A percentile compares a stretch with the other conserved stretches of the same genome.
phyloP scores from a whole-genome alignment of 164 flowering plant genomes.

The Vitis amurensis region DNA sequence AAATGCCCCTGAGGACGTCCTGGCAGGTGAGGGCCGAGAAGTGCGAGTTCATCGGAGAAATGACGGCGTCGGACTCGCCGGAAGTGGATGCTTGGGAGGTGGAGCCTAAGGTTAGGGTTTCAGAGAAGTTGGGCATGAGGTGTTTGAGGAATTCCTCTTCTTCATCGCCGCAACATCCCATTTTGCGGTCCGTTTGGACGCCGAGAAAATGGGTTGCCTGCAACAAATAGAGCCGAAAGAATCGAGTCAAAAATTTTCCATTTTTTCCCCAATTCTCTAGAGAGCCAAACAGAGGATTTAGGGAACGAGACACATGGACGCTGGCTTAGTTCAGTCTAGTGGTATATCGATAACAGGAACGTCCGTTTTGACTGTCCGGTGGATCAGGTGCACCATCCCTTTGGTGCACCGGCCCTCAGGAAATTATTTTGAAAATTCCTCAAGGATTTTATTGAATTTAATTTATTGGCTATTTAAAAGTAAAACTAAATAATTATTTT shows the following conservation, averaged over 20 bases:
- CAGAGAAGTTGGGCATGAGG: constrained; percentile 9
- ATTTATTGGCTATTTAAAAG: too few species aligned
- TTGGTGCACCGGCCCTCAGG: neutral
- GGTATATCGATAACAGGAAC: neutral
- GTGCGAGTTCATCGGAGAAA: constrained; percentile 79
- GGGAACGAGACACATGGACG: too few species aligned
- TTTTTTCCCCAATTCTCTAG: too few species aligned
- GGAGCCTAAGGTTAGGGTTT: constrained; percentile 2
- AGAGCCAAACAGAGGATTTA: too few species aligned
- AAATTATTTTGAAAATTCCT: too few species aligned
- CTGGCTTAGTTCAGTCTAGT: too few species aligned
- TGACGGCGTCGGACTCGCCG: constrained; percentile 15
- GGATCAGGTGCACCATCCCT: neutral
- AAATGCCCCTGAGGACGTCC: constrained; percentile 69
- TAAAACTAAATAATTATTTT: too few species aligned
- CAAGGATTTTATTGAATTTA: too few species aligned
- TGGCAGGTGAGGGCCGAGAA: constrained; percentile 56
- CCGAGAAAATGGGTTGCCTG: too few species aligned
- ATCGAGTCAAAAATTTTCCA: too few species aligned
- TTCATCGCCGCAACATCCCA: constrained; percentile 33
- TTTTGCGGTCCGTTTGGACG: constrained; percentile 6
- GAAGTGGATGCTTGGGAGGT: constrained; percentile 1
- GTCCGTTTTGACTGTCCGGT: neutral
- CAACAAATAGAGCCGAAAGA: too few species aligned
- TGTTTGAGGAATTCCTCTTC: constrained; percentile 17